Percentiles rank a stretch among this genome's conserved stretches.
Conservation (phyloP, 176 grass and related monocot genomes). For the Aegilops longissima region DNA sequence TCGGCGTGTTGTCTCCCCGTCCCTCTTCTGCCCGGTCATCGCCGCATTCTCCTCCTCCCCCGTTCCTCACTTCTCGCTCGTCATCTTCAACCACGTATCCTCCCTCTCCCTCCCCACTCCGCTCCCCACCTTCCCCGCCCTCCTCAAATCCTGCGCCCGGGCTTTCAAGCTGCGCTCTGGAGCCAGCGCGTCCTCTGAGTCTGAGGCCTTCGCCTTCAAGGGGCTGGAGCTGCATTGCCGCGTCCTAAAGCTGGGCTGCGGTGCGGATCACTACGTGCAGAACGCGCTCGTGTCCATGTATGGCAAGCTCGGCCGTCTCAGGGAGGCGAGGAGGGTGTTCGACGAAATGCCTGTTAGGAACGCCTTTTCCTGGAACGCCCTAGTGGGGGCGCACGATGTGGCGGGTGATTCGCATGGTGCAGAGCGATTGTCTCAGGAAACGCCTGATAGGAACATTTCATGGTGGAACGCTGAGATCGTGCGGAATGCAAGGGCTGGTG, state of each 20-base stretch:
- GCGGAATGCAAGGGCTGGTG: slow-evolving; percentile 35
- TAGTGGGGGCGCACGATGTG: slow-evolving; percentile 42
- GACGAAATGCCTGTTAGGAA: slow-evolving; percentile 56
- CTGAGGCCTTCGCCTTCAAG: slow-evolving; percentile 26
- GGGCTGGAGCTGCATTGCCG: slow-evolving; percentile 58
- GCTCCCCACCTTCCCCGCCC: slow-evolving; percentile 51
- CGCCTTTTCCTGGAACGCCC: slow-evolving; percentile 52
- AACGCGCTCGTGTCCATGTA: slow-evolving; percentile 73
- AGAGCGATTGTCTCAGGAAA: slow-evolving; percentile 29
- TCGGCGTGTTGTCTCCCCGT: slow-evolving; percentile 16
- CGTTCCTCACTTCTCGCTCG: slow-evolving; percentile 15
- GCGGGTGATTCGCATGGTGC: slow-evolving; percentile 31
- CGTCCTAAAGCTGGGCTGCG: slow-evolving; percentile 27
- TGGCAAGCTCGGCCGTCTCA: slow-evolving; percentile 34
- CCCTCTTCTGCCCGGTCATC: slow-evolving; percentile 54
- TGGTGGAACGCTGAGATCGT: slow-evolving; percentile 68
- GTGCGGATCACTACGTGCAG: slow-evolving; percentile 31
- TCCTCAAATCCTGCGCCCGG: slow-evolving; percentile 70
- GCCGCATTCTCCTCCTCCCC: slow-evolving; percentile 35
- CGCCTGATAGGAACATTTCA: slow-evolving; percentile 43
- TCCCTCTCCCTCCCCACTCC: slow-evolving; percentile 27
- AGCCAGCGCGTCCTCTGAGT: neutral
- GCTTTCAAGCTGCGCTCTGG: slow-evolving; percentile 26
- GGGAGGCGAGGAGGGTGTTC: slow-evolving; percentile 46
- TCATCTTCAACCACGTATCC: slow-evolving; percentile 46